phyloP scores from a whole-genome alignment of 2,329 filamentous ascomycete genomes.

The Myriangium duriaei region DNA sequence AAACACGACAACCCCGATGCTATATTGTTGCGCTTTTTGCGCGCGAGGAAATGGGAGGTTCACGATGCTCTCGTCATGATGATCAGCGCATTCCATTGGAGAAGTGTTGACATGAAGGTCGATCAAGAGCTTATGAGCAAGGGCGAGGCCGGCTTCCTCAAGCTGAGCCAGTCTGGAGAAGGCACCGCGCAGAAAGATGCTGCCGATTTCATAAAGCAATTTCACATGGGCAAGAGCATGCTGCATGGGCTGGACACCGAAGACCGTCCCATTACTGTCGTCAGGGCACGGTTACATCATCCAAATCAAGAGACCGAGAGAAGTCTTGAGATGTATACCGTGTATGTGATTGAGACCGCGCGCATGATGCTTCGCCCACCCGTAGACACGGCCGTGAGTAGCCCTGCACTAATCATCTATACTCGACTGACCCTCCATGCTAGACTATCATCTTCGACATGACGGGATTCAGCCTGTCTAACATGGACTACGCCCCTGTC shows the following conservation, averaged over 20 bases:
- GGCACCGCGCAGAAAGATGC: constrained; percentile 52
- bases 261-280: constrained; percentile 75
- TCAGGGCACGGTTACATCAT: constrained; percentile 70
- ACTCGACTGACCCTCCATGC: background rate
- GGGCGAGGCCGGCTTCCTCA: constrained; percentile 57
- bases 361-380: constrained; percentile 67
- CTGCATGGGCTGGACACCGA: constrained; percentile 76
- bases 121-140: constrained; percentile 75
- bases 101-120: constrained; percentile 68
- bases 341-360: constrained; percentile 90
- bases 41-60: constrained; percentile 92
- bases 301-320: constrained; percentile 71
- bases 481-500: constrained; percentile 96
- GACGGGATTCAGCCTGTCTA: constrained; percentile 13
- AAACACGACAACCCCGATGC: constrained; percentile 93
- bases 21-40: constrained; percentile 65
- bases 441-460: constrained; percentile 86
- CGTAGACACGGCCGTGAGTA: constrained; percentile 79
- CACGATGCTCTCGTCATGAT: constrained; percentile 90
- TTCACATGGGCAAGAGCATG: constrained; percentile 86
- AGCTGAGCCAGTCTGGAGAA: constrained; percentile 47
- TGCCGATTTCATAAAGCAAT: constrained; percentile 68
- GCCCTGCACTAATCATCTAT: background rate
- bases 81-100: constrained; percentile 88
- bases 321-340: constrained; percentile 76